Base-by-base conservation (phyloP, 352 stramenopile species). In the Phytophthora pisi region DNA sequence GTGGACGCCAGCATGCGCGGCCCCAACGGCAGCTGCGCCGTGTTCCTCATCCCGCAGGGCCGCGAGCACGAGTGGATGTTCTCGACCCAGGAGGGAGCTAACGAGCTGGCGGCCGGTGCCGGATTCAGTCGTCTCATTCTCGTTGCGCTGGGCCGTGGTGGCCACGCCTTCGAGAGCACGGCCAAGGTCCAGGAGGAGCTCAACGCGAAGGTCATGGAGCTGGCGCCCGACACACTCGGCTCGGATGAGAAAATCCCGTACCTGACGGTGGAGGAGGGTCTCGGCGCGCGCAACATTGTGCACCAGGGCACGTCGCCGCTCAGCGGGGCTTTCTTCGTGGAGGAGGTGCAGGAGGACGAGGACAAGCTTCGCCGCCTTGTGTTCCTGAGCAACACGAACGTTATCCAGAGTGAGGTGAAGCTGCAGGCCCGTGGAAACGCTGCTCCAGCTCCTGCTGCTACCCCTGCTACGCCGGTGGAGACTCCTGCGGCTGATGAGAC, bases 41-140 rank as follows among this genome's bases (percentile, higher is more conserved):
- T 93, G 45, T 91, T 94, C 45, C 68, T 96, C 9, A 88, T 94
- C 45, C 88, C 88, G 0, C 84, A 94, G 57, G 88, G 88, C 43
- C 81, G 80, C 24, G 88, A 96, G 77, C 80, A 92, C 62, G 87
- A 95, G 66, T 94, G 76, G 77, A 82, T 91, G 69, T 96, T 96
- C 51, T 74, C 81, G 20, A 89, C 79, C 2, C 81, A 91, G 50
- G 79, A 93, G 38, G 86, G 88, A 28, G 77, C 82, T 9, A 70
- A 72, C 11, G 77, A 95, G 40, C 68, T 96, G 9, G 88, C 83
- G 18, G 60, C 60, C 4, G 76, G 78, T 16, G 82, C 86, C 54
- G 83, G 81, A 8, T 94, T 91, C 56, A 84, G 70, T n/a, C 83
- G 88, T 20, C 72, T 96, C 4, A 88, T 96, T 57, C 68, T 91